phyloP scores from a whole-genome alignment of 495 filamentous ascomycete genomes.

The Talaromyces borbonicus region DNA sequence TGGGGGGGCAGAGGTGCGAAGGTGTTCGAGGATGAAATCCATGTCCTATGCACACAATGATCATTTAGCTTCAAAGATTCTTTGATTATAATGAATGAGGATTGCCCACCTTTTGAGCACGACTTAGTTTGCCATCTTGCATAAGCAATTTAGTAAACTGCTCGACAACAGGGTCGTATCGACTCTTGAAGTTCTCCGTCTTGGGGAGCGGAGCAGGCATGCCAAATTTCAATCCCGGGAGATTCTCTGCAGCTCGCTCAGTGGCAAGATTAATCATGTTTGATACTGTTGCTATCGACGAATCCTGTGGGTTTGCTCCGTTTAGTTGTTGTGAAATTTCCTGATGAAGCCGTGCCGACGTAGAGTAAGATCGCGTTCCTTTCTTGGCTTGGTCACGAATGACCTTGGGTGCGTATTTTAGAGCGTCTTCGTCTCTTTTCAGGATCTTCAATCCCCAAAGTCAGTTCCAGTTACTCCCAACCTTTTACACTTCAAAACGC shows the following conservation, averaged over 20 bases:
- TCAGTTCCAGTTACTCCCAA: not conserved
- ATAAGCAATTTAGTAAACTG: conserved; percentile 88
- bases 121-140: conserved; percentile 74
- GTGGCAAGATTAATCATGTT: conserved; percentile 30
- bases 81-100: conserved; percentile 9
- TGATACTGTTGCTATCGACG: conserved; percentile 26
- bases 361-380: conserved; percentile 50
- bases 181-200: conserved; percentile 53
- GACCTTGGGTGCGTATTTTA: conserved; percentile 58
- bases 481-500: not conserved
- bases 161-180: conserved; percentile 71
- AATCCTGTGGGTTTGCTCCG: conserved; percentile 10
- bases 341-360: conserved; percentile 31
- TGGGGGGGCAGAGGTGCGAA: conserved; percentile 76
- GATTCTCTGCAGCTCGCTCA: conserved; percentile 19
- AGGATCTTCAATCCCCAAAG: conserved; percentile 47
- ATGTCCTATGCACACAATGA: conserved; percentile 54
- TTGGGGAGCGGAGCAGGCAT: conserved; percentile 57
- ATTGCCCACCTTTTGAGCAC: conserved; percentile 63
- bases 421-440: conserved; percentile 49
- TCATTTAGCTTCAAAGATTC: not conserved
- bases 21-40: conserved; percentile 70
- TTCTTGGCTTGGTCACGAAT: conserved; percentile 46
- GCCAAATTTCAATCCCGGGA: conserved; percentile 60
- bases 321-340: conserved; percentile 15